Conservation (phyloP, 176 grass and related monocot genomes). For the Puccinellia tenuiflora region DNA sequence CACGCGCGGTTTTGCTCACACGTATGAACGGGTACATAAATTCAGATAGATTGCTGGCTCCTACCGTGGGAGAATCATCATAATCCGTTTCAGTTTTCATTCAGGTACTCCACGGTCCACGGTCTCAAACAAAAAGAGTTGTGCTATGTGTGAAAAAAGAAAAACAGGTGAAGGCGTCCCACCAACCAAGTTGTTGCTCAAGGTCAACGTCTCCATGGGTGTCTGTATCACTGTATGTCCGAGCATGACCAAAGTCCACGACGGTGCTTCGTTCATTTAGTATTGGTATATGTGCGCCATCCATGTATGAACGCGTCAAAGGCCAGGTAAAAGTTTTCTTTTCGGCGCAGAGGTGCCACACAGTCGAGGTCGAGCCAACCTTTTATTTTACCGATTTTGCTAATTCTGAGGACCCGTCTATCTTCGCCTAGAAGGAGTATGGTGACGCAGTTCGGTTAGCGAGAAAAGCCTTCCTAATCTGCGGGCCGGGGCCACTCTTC, state of each 20-base stretch:
- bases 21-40: not conserved
- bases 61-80: not conserved
- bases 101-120: not conserved
- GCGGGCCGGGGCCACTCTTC: too few relatives aligned
- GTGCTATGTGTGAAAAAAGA: too few relatives aligned
- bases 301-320: not conserved
- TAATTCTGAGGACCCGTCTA: too few relatives aligned
- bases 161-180: not conserved
- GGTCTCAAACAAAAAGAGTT: not conserved
- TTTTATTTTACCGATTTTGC: too few relatives aligned
- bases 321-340: too few relatives aligned
- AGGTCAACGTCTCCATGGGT: constrained; percentile 18
- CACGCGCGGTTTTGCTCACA: not conserved
- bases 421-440: too few relatives aligned
- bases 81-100: not conserved
- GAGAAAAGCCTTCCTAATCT: too few relatives aligned
- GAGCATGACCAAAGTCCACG: constrained; percentile 14
- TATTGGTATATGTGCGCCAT: not conserved
- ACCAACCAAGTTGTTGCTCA: not conserved
- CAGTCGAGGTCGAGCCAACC: not conserved
- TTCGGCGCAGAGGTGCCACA: not conserved
- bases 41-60: not conserved
- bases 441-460: too few relatives aligned
- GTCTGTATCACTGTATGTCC: not conserved
- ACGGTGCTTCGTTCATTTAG: not conserved